phyloP scores from a whole-genome alignment of 2,329 filamentous ascomycete genomes.

The Spiromastix sp. region DNA sequence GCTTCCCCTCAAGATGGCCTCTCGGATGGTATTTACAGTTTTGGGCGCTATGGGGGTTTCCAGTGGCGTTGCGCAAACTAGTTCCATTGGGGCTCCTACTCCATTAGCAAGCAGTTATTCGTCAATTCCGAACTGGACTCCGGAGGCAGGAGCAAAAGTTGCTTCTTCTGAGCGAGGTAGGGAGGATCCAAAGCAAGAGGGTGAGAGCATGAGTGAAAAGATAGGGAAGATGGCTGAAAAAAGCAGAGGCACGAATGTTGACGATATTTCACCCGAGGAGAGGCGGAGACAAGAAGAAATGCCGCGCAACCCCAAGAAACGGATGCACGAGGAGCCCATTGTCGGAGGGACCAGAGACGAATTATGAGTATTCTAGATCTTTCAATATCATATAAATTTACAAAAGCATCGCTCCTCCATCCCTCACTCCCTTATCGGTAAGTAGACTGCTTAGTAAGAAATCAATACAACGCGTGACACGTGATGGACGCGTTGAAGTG shows the following conservation, averaged over 20 bases:
- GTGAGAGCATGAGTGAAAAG: slow-evolving; percentile 30
- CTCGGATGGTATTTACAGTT: slow-evolving; percentile 48
- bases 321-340: slow-evolving; percentile 36
- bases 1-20: slow-evolving; percentile 62
- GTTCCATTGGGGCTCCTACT: slow-evolving; percentile 10
- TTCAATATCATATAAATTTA: too few relatives aligned
- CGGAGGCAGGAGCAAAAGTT: not conserved
- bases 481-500: too few relatives aligned
- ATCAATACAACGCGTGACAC: too few relatives aligned
- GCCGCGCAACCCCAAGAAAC: slow-evolving; percentile 37
- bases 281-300: slow-evolving; percentile 25
- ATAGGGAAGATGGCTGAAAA: slow-evolving; percentile 30
- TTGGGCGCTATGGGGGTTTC: slow-evolving; percentile 41
- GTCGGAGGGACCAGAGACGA: slow-evolving; percentile 15
- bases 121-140: not conserved
- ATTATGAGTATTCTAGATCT: slow-evolving; percentile 5
- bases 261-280: slow-evolving; percentile 28
- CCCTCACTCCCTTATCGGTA: too few relatives aligned
- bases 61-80: not conserved
- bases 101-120: slow-evolving; percentile 6
- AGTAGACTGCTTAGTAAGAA: too few relatives aligned
- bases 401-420: too few relatives aligned
- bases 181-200: not conserved
- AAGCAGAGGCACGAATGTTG: slow-evolving; percentile 19
- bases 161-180: not conserved